Evolutionary conservation across 1,139 yeast species (phyloP).

Genomic region (Taiozyma sp.): DNA sequence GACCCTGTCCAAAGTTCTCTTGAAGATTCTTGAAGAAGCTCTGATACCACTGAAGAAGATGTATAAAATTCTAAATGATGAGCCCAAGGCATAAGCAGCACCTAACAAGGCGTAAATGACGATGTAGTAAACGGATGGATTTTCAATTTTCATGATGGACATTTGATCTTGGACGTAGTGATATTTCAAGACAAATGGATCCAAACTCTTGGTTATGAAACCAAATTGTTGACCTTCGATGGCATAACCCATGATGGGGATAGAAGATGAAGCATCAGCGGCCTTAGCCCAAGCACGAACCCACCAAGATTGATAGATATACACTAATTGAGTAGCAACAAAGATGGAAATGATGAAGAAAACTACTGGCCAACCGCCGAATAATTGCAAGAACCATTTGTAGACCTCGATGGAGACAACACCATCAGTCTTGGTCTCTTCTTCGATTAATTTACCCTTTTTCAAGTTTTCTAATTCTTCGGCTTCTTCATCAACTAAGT

Average conservation of each 20-base stretch:
- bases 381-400: constrained; percentile 54
- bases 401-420: constrained; percentile 72
- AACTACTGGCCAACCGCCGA: constrained; percentile 60
- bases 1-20: constrained; percentile 56
- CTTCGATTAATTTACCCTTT: constrained; percentile 69
- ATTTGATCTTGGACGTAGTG: constrained; percentile 9
- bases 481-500: constrained; percentile 27
- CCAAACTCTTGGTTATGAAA: constrained; percentile 10
- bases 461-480: constrained; percentile 28
- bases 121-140: constrained; percentile 60
- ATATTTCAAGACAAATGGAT: constrained; percentile 9
- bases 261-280: constrained; percentile 4
- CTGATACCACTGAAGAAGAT: constrained; percentile 67
- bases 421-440: constrained; percentile 83
- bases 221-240: constrained; percentile 8
- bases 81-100: constrained; percentile 46
- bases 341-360: constrained; percentile 41
- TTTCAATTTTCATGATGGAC: constrained; percentile 8
- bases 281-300: constrained; percentile 69
- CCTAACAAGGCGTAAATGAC: constrained; percentile 69
- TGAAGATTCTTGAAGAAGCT: constrained; percentile 77
- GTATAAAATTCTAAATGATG: constrained; percentile 54
- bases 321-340: constrained; percentile 48
- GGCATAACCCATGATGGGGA: constrained; percentile 6
- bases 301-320: constrained; percentile 80